Conservation (phyloP, 1,284 basidiomycete species). For the Cystobasidium pallidum region DNA sequence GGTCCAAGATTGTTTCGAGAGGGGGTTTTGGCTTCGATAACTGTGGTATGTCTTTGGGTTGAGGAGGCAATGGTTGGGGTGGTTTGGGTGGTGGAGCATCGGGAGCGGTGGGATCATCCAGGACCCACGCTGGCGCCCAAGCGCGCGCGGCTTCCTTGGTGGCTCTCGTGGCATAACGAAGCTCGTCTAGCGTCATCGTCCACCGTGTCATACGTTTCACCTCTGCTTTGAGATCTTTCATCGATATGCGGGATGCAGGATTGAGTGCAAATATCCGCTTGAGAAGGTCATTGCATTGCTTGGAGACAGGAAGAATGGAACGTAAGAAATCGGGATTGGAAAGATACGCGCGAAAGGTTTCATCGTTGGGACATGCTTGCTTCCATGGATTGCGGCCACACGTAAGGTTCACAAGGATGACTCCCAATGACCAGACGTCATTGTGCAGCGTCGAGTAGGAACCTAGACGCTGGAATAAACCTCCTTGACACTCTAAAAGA, state of each 20-base stretch:
- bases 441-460: constrained; percentile 73
- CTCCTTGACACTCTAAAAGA: constrained; percentile 82
- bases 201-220: constrained; percentile 68
- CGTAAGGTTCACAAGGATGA: constrained; percentile 87
- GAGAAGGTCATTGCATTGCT: constrained; percentile 64
- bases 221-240: constrained; percentile 66
- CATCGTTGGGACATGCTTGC: constrained; percentile 70
- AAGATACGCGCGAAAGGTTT: constrained; percentile 71
- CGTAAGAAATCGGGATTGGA: constrained; percentile 70
- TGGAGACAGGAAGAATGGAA: constrained; percentile 72
- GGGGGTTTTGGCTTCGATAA: constrained; percentile 9
- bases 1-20: constrained; percentile 41
- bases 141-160: constrained; percentile 54
- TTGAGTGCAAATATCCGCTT: constrained; percentile 61
- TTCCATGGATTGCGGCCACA: constrained; percentile 88
- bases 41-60: constrained; percentile 26
- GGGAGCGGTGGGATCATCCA: constrained; percentile 31
- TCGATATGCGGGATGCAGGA: constrained; percentile 60
- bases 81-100: constrained; percentile 42
- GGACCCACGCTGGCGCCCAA: constrained; percentile 40
- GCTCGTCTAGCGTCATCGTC: constrained; percentile 66
- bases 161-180: constrained; percentile 58
- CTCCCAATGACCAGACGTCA: constrained; percentile 93
- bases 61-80: constrained; percentile 22
- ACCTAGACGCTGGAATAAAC: constrained; percentile 65